Conservation (phyloP, 1,284 basidiomycete genomes). For the Fistulinella cinereoalba region DNA sequence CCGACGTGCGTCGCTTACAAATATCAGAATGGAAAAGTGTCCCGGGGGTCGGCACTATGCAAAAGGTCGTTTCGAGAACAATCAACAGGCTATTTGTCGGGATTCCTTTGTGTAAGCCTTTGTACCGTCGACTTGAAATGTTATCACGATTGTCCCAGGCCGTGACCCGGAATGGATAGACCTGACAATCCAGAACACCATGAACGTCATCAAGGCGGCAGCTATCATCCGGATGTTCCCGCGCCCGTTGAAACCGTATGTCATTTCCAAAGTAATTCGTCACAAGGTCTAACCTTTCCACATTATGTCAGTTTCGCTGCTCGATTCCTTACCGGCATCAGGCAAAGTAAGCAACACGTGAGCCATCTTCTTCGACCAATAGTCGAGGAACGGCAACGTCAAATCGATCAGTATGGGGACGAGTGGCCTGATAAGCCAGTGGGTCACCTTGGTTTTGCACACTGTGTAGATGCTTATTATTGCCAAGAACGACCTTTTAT, state of each 20-base stretch:
- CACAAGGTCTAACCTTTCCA: too few relatives aligned
- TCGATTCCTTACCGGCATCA: background rate
- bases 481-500: constrained; percentile 25
- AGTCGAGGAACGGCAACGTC: background rate
- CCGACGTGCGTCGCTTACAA: background rate
- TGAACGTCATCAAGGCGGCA: constrained; percentile 31
- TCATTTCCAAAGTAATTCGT: too few relatives aligned
- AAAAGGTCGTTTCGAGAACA: constrained; percentile 30
- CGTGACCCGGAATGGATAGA: constrained; percentile 36
- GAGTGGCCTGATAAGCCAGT: background rate
- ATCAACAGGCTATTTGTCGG: constrained; percentile 41
- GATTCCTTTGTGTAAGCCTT: constrained; percentile 35
- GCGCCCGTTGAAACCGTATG: constrained; percentile 33
- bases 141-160: constrained; percentile 35
- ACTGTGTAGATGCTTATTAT: too few relatives aligned
- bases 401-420: background rate
- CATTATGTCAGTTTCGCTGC: background rate
- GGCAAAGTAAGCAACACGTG: background rate
- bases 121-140: too few relatives aligned
- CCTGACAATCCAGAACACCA: constrained; percentile 34
- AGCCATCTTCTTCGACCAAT: background rate
- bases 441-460: too few relatives aligned
- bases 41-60: constrained; percentile 15
- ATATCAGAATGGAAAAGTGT: constrained; percentile 25
- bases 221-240: constrained; percentile 36